Evolutionary conservation across 495 filamentous ascomycete genomes (phyloP).

Genomic region (Extremus antarcticus): DNA sequence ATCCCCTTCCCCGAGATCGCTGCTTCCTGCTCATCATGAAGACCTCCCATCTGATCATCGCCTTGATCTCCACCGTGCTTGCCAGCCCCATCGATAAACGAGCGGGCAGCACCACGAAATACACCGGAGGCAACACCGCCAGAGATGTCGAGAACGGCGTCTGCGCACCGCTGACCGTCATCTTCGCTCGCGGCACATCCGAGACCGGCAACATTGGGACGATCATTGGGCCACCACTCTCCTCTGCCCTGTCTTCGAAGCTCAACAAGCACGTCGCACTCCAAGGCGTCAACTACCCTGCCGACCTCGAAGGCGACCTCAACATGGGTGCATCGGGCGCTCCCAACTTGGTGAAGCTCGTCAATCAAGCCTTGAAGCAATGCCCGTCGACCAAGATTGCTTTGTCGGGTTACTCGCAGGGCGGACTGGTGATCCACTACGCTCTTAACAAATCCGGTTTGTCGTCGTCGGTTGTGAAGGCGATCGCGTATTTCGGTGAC

Average conservation of each 20-base stretch:
- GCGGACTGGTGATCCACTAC: background rate
- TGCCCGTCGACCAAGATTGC: conserved; percentile 23
- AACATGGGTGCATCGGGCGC: conserved; percentile 7
- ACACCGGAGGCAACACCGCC: too few relatives aligned
- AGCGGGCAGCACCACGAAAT: too few relatives aligned
- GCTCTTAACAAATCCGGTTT: too few relatives aligned
- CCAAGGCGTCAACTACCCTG: conserved; percentile 16
- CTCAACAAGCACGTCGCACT: conserved; percentile 11
- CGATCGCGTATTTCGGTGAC: too few relatives aligned
- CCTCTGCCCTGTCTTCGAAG: background rate
- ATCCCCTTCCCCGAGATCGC: too few relatives aligned
- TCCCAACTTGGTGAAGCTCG: conserved; percentile 5
- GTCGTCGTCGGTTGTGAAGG: too few relatives aligned
- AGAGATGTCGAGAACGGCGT: conserved; percentile 11
- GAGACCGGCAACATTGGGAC: conserved; percentile 9
- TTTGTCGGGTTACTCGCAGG: background rate
- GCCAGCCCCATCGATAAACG: too few relatives aligned
- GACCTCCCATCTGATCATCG: too few relatives aligned
- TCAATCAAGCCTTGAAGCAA: conserved; percentile 11
- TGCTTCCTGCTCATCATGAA: too few relatives aligned
- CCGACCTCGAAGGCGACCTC: background rate
- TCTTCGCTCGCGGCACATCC: conserved; percentile 16
- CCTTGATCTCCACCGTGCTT: too few relatives aligned
- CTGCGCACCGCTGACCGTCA: conserved; percentile 11
- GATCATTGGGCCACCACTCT: background rate